Conservation (phyloP, 257 asterid genomes). For the Knoxia roxburghii region DNA sequence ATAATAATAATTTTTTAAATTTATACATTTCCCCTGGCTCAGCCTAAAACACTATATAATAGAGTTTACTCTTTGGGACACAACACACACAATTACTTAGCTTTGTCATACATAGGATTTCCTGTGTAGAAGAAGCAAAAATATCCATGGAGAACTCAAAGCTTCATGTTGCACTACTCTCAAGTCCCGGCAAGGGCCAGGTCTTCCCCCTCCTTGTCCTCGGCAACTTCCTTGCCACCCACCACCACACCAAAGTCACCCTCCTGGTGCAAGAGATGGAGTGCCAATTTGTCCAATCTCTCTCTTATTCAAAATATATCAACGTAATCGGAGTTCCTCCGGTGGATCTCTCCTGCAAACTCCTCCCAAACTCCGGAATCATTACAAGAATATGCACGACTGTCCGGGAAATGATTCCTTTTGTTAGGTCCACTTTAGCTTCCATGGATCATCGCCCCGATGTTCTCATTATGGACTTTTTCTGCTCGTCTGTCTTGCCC, state of each 20-base stretch:
- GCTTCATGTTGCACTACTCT: constrained; percentile 22
- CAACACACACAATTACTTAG: no score
- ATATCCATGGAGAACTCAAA: constrained; percentile 13
- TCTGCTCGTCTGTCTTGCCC: constrained; percentile 4
- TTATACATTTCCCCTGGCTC: no score
- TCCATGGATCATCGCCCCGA: constrained; percentile 11
- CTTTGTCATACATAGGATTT: no score
- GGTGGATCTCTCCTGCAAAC: constrained; percentile 2
- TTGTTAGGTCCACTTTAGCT: not conserved
- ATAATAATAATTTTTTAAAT: no score
- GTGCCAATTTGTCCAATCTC: constrained; percentile 1
- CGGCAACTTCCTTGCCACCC: constrained; percentile 16
- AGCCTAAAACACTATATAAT: no score
- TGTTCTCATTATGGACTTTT: constrained; percentile 17
- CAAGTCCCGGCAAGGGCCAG: constrained; percentile 28
- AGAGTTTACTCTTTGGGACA: no score
- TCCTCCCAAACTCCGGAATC: not conserved
- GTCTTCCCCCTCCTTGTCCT: constrained; percentile 18
- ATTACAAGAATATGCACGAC: constrained; percentile 8
- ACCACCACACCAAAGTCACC: constrained; percentile 14
- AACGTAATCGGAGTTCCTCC: constrained; percentile 13
- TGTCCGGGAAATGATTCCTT: constrained; percentile 6
- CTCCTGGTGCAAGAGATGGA: constrained; percentile 8
- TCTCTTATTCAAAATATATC: not conserved
- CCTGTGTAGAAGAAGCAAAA: no score